Evolutionary conservation across 148 eudicot genomes (phyloP).

Genomic region (Diospyros kaki): DNA sequence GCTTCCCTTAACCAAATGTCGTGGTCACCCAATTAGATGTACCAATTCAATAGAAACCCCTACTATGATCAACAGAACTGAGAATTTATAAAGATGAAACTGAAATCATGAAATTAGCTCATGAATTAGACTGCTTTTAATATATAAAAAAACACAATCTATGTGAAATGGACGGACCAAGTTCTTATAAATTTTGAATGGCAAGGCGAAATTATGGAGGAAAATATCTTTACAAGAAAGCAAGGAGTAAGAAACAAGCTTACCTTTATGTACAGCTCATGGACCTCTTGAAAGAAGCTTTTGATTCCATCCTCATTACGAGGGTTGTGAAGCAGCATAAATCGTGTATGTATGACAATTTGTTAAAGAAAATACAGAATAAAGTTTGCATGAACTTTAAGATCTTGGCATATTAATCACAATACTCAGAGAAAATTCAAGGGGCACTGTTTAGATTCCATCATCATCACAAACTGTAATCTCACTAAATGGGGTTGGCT

Average conservation of each 20-base stretch:
- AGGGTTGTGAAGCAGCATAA: conserved; percentile 95
- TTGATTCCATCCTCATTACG: conserved; percentile 97
- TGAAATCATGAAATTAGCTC: neutral
- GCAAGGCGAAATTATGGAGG: neutral
- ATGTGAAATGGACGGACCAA: neutral
- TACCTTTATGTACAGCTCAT: conserved; percentile 94
- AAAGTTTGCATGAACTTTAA: neutral
- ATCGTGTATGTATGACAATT: conserved; percentile 61
- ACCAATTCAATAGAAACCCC: neutral
- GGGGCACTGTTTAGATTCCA: neutral
- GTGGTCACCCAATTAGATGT: neutral
- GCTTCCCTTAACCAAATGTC: neutral
- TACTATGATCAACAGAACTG: neutral
- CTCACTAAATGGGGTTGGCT: too few relatives aligned
- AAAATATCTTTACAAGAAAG: neutral
- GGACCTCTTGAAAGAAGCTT: conserved; percentile 98
- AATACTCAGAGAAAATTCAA: neutral
- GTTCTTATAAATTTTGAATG: neutral
- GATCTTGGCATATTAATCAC: neutral
- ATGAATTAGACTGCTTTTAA: neutral
- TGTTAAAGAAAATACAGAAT: conserved; percentile 41
- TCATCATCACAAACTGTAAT: too few relatives aligned
- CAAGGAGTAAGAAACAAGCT: neutral
- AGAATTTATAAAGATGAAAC: neutral
- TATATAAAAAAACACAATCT: neutral